phyloP scores from a whole-genome alignment of 2,329 filamentous ascomycete genomes.

The Pseudogymnoascus sp. region DNA sequence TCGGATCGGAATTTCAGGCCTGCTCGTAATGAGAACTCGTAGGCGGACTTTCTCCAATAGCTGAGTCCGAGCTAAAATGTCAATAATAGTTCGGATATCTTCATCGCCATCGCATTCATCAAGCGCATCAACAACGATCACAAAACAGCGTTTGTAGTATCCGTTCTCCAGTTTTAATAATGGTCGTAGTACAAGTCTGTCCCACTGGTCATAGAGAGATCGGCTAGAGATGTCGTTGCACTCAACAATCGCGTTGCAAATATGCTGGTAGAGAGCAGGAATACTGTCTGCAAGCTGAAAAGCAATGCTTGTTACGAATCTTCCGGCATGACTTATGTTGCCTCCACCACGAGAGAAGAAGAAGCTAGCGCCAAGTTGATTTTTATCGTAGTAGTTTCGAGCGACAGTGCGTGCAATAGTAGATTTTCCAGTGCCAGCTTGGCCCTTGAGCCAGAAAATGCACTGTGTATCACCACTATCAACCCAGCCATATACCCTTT shows the following conservation, averaged over 20 bases:
- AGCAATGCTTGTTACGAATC: conserved; percentile 28
- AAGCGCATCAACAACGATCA: conserved; percentile 23
- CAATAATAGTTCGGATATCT: conserved; percentile 14
- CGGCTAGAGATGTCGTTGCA: conserved; percentile 11
- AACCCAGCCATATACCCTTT: conserved; percentile 2
- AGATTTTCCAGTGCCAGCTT: conserved; percentile 31
- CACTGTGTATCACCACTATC: conserved; percentile 4
- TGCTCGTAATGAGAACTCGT: background rate
- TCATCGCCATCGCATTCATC: conserved; percentile 24
- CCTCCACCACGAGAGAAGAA: conserved; percentile 19
- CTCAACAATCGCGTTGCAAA: conserved; percentile 14
- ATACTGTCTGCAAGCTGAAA: conserved; percentile 19
- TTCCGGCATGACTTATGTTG: conserved; percentile 23
- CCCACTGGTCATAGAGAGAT: conserved; percentile 35
- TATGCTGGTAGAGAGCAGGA: background rate
- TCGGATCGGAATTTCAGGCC: conserved; percentile 22
- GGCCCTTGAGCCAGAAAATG: conserved; percentile 20
- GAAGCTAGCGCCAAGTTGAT: conserved; percentile 26
- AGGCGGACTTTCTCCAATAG: no score
- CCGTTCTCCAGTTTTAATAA: conserved; percentile 20
- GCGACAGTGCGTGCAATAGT: conserved; percentile 30
- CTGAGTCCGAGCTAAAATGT: no score
- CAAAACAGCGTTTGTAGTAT: no score
- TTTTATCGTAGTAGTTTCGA: conserved; percentile 13
- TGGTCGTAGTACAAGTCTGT: conserved; percentile 31